A percentile compares a stretch with the other conserved stretches of the same genome.
Evolutionary conservation across 179 eudicot genomes (phyloP).

Genomic region (Pouteria campechiana): DNA sequence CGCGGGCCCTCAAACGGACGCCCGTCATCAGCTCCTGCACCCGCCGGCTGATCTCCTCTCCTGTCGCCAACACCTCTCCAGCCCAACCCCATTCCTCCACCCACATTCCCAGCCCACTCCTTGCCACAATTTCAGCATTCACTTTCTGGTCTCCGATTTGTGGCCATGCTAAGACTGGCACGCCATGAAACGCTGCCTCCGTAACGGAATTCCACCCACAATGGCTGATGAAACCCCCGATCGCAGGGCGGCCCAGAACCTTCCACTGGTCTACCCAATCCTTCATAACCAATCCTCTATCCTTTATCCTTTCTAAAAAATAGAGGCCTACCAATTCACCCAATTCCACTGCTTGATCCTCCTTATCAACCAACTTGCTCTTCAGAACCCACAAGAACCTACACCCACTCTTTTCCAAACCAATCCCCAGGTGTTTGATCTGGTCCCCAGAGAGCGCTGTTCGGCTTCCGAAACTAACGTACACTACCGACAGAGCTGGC

Average conservation of each 20-base stretch:
- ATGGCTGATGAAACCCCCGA: conserved; percentile 58
- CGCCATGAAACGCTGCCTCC: conserved; percentile 39
- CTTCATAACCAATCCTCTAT: conserved; percentile 31
- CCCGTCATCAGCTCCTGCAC: conserved; percentile 31
- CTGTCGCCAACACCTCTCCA: conserved; percentile 20
- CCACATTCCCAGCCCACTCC: conserved; percentile 45
- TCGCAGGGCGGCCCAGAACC: conserved; percentile 33
- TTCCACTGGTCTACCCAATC: conserved; percentile 55
- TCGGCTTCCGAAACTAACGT: conserved; percentile 58
- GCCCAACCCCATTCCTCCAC: conserved; percentile 39
- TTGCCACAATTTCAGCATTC: conserved; percentile 39
- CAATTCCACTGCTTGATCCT: conserved; percentile 25
- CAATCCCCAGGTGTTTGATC: conserved; percentile 25
- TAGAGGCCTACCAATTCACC: conserved; percentile 18
- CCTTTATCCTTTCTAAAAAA: conserved; percentile 20
- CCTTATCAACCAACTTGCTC: conserved; percentile 39
- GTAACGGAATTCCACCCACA: conserved; percentile 68
- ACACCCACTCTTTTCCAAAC: conserved; percentile 25
- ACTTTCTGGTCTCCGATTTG: conserved; percentile 46
- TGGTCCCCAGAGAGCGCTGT: conserved; percentile 44
- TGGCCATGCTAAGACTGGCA: conserved; percentile 60
- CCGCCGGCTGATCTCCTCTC: conserved; percentile 26
- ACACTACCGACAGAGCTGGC: conserved; percentile 31
- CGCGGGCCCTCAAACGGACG: conserved; percentile 18
- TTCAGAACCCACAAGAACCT: conserved; percentile 52